These are phyloP conservation scores for Septoria linicola DNA, from an alignment of 2,329 filamentous ascomycete species.

Conservation along the genomic window DNA sequence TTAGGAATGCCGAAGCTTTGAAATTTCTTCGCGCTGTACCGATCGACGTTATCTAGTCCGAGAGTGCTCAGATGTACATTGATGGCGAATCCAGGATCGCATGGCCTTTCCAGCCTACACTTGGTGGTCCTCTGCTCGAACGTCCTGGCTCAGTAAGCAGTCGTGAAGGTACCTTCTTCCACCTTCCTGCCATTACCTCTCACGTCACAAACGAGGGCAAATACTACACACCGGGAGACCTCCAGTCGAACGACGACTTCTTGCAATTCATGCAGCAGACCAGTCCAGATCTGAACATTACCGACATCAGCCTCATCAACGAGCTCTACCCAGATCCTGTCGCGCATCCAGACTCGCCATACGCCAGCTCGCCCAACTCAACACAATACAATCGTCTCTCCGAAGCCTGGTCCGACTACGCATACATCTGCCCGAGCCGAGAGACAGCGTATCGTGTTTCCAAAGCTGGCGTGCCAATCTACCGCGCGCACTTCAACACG, in stretches of 20 bases:
- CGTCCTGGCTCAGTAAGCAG: slow-evolving; percentile 39
- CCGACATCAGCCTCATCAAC: slow-evolving; percentile 57
- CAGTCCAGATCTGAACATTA: slow-evolving; percentile 56
- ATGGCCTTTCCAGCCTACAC: slow-evolving; percentile 22
- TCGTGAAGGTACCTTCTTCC: slow-evolving; percentile 44
- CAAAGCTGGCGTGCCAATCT: slow-evolving; percentile 17
- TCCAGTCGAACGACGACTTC: slow-evolving; percentile 54
- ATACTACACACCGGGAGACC: slow-evolving; percentile 56
- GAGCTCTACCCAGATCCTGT: slow-evolving; percentile 61
- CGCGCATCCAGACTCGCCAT: slow-evolving; percentile 43
- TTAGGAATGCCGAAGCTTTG: slow-evolving; percentile 15
- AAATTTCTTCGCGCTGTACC: slow-evolving; percentile 17
- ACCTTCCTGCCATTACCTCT: slow-evolving; percentile 64
- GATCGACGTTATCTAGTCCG: slow-evolving; percentile 14
- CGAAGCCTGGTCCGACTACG: slow-evolving; percentile 63
- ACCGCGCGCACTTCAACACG: slow-evolving; percentile 20
- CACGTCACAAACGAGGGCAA: slow-evolving; percentile 71
- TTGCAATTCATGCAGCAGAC: slow-evolving; percentile 60
- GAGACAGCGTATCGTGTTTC: slow-evolving; percentile 54
- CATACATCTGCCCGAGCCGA: slow-evolving; percentile 62
- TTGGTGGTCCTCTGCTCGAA: slow-evolving; percentile 48
- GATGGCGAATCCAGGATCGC: slow-evolving; percentile 11
- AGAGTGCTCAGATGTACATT: slow-evolving; percentile 19
- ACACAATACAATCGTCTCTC: slow-evolving; percentile 58
- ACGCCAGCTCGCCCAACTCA: slow-evolving; percentile 37